phyloP scores from a whole-genome alignment of 225 moss, liverwort and hornwort species.

The Takakia lepidozioides region DNA sequence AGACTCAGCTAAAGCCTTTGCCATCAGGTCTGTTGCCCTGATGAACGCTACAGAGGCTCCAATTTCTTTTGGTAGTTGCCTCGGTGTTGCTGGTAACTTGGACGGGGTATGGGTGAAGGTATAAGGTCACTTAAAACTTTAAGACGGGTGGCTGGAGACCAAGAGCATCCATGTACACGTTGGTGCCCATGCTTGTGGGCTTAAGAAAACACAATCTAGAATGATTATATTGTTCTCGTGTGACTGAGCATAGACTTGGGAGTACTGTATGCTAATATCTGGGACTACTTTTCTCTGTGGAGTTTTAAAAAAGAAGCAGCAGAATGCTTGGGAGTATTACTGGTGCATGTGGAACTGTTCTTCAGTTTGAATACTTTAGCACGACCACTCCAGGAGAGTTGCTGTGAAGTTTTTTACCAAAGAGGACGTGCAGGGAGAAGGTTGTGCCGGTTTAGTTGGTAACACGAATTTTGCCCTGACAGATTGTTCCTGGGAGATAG shows the following conservation, averaged over 20 bases:
- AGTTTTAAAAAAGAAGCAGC: no score
- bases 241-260: no score
- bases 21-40: conserved; percentile 42
- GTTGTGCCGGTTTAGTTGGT: conserved; percentile 3
- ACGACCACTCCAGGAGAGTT: conserved; percentile 6
- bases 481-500: conserved; percentile 84
- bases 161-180: background rate
- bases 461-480: conserved; percentile 4
- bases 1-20: conserved; percentile 41
- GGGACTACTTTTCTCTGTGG: conserved; percentile 2
- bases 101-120: background rate
- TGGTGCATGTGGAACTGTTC: no score
- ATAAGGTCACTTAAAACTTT: background rate
- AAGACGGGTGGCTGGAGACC: background rate
- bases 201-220: no score
- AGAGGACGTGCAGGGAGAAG: no score
- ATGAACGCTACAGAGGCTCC: background rate
- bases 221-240: no score
- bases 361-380: conserved; percentile 9
- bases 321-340: background rate
- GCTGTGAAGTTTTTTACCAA: no score
- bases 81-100: background rate
- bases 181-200: background rate
- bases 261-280: no score
- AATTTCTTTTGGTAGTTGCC: background rate